Conservation (phyloP, 768 basidiomycete genomes). For the Lactifluus pinguis region DNA sequence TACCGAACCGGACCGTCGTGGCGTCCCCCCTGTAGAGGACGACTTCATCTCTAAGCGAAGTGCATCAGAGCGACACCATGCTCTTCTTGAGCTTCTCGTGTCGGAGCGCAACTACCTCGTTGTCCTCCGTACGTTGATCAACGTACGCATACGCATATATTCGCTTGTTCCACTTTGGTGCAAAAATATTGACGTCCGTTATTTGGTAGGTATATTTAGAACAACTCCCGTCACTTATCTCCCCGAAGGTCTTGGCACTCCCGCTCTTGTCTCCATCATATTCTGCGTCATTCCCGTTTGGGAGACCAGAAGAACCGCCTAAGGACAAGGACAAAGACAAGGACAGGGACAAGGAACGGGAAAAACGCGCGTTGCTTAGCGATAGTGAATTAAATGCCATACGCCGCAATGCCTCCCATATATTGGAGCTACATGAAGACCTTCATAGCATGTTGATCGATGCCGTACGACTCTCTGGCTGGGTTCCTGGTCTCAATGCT, state of each 20-base stretch:
- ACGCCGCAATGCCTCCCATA: constrained; percentile 57
- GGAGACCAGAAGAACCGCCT: constrained; percentile 1
- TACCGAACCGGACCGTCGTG: neutral
- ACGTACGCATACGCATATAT: constrained; percentile 36
- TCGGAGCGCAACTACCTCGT: constrained; percentile 79
- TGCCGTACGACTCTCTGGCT: constrained; percentile 44
- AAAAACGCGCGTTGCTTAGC: constrained; percentile 45
- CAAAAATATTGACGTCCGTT: neutral
- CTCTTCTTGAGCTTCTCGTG: constrained; percentile 73
- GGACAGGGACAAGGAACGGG: constrained; percentile 21
- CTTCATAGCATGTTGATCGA: constrained; percentile 48
- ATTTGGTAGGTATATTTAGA: constrained; percentile 38
- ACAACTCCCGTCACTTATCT: constrained; percentile 25
- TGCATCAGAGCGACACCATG: constrained; percentile 41
- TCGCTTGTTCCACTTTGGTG: neutral
- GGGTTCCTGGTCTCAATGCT: constrained; percentile 23
- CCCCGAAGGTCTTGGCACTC: constrained; percentile 21
- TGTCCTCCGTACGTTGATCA: constrained; percentile 70
- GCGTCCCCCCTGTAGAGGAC: neutral
- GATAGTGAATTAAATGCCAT: constrained; percentile 49
- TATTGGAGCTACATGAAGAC: constrained; percentile 59
- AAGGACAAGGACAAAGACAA: constrained; percentile 9
- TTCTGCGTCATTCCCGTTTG: constrained; percentile 16
- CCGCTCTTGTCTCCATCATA: constrained; percentile 28
- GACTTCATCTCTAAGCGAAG: constrained; percentile 7